Base-by-base conservation (phyloP, 176 grass and related monocot species). In the Echinochloa phyllopogon region DNA sequence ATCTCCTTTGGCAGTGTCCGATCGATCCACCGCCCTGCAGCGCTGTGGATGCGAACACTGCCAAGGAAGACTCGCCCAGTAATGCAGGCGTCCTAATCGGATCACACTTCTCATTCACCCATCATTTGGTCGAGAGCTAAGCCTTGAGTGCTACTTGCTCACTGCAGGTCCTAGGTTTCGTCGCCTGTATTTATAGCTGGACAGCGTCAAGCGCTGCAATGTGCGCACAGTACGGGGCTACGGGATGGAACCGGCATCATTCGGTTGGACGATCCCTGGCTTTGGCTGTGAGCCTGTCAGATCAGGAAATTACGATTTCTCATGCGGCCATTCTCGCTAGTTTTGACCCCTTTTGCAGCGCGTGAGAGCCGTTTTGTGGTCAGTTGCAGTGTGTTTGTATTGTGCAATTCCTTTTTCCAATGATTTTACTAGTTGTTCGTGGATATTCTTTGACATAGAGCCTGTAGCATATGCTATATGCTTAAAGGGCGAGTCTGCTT, bases 1-100 rank as follows among this genome's bases (percentile, higher is more conserved):
- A 78, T 89, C 90, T 92, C 86, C 76, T 92, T 89, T 92, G 83
- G 86, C 86, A 59, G 82, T 85, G 74, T 6, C 62, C 39, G 10
- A 48, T 64, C 55, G 0, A 73, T 73, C 2, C n/a, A 38, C 27
- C 44, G 15, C 37, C 65, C 48, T 38, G 9, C 10, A 41, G 57
- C 15, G 42, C 75, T 25, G 56, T 10, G n/a, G 65, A 18, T 51
- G 23, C 57, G 65, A 64, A 73, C 79, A 76, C 86, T 88, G 86
- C 90, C 70, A 82, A 82, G 86, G 76, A 76, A 92, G 86, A 88
- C 76, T 82, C 65, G 21, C 82, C 82, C 71, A 50, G 86, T 67
- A 82, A 86, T 88, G 64, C 67, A 88, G 36, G 48, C 27, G 72
- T 72, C 49, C 90, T 73, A 10, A 15, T 33, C 74, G 39, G 17